Evolutionary conservation across 768 basidiomycete species (phyloP), one percentile per base, ranked within the genome.

Genomic region (Suillus clintonianus): DNA sequence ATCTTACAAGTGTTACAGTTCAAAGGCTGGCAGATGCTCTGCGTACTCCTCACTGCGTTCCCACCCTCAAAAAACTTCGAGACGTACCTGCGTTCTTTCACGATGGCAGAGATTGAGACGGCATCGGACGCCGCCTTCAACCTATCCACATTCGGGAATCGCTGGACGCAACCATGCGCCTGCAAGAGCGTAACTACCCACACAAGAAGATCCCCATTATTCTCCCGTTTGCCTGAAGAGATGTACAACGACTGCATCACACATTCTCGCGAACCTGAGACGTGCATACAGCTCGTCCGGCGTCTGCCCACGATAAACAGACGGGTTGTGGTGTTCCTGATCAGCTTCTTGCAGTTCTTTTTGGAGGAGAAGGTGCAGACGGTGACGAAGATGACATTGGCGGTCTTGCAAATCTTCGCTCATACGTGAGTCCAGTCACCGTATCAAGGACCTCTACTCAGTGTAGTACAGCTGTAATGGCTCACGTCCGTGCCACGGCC

Each of bases 111-210:
- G 77, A 97, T 98, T 62, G 95, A 97, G 78, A 93, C 90, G 2
- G 95, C 95, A 24, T 90, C 92, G 86, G 94, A 95, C 69, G 94
- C 95, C 32, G 95, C 96, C 9, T 98, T 97, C 79, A 92, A 95
- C 67, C 94, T 95, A 0, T 95, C 94, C 1, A 95, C 92, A 2
- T 98, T 97, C 70, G 94, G 95, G 94, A 96, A 79, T 89, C 92
- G 0, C 81, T 98, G 14, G 91, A 92, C 66, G 88, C 88, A 30
- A 91, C 94, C 64, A 89, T 92, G 77, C 82, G 90, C 51, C 79
- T 95, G 11, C 95, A 97, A 77, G 88, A 89, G 70, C 86, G 92
- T 45, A 93, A 90, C 58, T 96, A 97, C 70, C 92, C 94, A 2
- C 81, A 86, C 60, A 87, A 91, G 68, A 90, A 88, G 74, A 89